These are phyloP conservation scores for Hanseniaspora lindneri DNA, from an alignment of 805 yeast genomes.

Conservation along the genomic window DNA sequence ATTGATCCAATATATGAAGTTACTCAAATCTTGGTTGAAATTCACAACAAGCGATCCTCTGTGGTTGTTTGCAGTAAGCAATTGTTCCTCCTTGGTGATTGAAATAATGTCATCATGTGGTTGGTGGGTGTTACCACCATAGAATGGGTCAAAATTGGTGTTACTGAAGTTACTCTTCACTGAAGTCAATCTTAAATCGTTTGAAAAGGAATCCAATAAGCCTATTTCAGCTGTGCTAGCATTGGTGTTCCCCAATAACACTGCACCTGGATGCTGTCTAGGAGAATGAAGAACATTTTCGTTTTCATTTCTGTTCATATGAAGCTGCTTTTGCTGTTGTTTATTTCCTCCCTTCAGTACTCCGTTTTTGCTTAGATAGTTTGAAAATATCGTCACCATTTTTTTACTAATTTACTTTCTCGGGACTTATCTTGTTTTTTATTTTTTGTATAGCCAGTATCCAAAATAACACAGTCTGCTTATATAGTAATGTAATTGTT, in stretches of 20 bases:
- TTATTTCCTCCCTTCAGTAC: background rate
- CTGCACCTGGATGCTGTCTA: slow-evolving; percentile 36
- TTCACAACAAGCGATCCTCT: slow-evolving; percentile 23
- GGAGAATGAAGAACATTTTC: slow-evolving; percentile 20
- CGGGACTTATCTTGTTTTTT: background rate
- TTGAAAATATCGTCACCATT: slow-evolving; percentile 1
- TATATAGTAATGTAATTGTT: background rate
- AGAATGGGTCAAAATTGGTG: slow-evolving; percentile 6
- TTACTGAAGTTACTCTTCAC: slow-evolving; percentile 9
- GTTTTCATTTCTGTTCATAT: background rate
- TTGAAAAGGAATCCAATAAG: slow-evolving; percentile 8
- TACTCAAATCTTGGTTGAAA: slow-evolving; percentile 41
- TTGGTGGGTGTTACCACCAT: background rate
- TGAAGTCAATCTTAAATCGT: slow-evolving; percentile 4
- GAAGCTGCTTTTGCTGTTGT: slow-evolving; percentile 4
- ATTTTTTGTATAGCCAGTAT: background rate
- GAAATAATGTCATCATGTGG: slow-evolving; percentile 8
- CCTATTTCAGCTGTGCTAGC: slow-evolving; percentile 19
- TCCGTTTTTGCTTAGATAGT: background rate
- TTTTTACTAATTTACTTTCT: too few species aligned
- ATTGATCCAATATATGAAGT: slow-evolving; percentile 41
- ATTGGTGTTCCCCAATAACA: slow-evolving; percentile 28
- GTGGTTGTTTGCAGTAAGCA: slow-evolving; percentile 14
- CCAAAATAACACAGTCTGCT: too few species aligned
- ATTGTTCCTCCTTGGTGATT: background rate